Conservation (phyloP, 495 filamentous ascomycete genomes). For the Talaromyces liani region DNA sequence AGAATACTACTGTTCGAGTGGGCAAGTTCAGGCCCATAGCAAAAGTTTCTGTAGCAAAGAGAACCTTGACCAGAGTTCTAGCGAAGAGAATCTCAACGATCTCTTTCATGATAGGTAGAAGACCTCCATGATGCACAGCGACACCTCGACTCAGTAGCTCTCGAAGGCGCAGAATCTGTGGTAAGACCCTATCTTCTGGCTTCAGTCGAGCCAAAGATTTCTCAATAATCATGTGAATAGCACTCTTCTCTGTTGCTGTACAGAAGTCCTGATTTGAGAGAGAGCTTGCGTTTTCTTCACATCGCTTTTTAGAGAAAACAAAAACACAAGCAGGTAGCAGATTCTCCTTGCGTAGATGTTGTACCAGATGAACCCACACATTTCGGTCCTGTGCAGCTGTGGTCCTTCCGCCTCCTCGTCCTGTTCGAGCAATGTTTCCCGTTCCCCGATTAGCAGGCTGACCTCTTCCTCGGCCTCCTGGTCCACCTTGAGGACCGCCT, state of each 20-base stretch:
- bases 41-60: conserved; percentile 97
- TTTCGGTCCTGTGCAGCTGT: conserved; percentile 89
- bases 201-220: conserved; percentile 90
- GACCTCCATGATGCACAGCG: conserved; percentile 92
- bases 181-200: conserved; percentile 78
- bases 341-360: conserved; percentile 78
- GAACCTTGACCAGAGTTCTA: conserved; percentile 85
- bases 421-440: conserved; percentile 83
- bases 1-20: conserved; percentile 94
- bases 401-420: conserved; percentile 75
- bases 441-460: conserved; percentile 51
- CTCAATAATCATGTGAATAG: conserved; percentile 95
- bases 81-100: conserved; percentile 96
- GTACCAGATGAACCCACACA: conserved; percentile 93
- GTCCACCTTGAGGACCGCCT: conserved; percentile 38
- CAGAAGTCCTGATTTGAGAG: conserved; percentile 91
- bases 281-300: conserved; percentile 94
- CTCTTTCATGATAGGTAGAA: conserved; percentile 96
- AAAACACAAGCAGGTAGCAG: conserved; percentile 92
- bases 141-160: conserved; percentile 84
- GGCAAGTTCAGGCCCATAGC: conserved; percentile 97
- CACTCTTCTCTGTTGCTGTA: conserved; percentile 87
- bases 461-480: conserved; percentile 43
- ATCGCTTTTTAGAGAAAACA: conserved; percentile 96
- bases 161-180: conserved; percentile 80